These are phyloP conservation scores for Juglanconis juglandina DNA, from an alignment of 2,329 filamentous ascomycete genomes.

Conservation along the genomic window DNA sequence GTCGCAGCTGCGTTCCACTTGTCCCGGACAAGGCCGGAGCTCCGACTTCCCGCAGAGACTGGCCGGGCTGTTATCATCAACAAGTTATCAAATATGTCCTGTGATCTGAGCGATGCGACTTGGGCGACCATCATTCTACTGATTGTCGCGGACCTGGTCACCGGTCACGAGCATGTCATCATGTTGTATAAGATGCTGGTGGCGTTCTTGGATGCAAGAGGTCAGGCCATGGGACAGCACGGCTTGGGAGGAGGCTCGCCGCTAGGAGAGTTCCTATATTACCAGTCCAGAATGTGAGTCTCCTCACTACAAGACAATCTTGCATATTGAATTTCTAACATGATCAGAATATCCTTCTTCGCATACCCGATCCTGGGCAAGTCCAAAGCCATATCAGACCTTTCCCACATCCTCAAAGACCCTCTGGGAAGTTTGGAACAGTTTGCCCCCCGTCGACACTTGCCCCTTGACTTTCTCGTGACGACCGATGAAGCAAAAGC, in stretches of 20 bases:
- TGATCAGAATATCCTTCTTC: constrained; percentile 9
- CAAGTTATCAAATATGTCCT: constrained; percentile 3
- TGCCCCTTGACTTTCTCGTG: constrained; percentile 1
- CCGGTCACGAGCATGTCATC: constrained; percentile 15
- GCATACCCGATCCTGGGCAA: constrained; percentile 12
- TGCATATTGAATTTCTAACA: background rate
- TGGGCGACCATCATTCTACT: constrained; percentile 16
- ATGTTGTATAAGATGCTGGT: constrained; percentile 15
- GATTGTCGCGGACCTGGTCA: constrained; percentile 13
- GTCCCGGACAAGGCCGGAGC: constrained; percentile 11
- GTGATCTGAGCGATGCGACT: constrained; percentile 11
- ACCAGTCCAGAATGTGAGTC: constrained; percentile 13
- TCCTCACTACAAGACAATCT: background rate
- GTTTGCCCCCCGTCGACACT: background rate
- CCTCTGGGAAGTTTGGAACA: constrained; percentile 4
- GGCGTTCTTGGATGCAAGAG: constrained; percentile 11
- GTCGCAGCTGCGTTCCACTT: constrained; percentile 17
- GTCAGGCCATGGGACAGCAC: background rate
- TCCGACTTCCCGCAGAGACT: constrained; percentile 14
- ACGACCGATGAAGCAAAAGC: background rate
- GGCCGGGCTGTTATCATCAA: constrained; percentile 14
- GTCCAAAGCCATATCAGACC: constrained; percentile 8
- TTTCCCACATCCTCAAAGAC: constrained; percentile 5
- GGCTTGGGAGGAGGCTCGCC: background rate
- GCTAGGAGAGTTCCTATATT: constrained; percentile 7